Base-by-base conservation (phyloP, 2,329 filamentous ascomycete genomes). In the Acarospora socialis region DNA sequence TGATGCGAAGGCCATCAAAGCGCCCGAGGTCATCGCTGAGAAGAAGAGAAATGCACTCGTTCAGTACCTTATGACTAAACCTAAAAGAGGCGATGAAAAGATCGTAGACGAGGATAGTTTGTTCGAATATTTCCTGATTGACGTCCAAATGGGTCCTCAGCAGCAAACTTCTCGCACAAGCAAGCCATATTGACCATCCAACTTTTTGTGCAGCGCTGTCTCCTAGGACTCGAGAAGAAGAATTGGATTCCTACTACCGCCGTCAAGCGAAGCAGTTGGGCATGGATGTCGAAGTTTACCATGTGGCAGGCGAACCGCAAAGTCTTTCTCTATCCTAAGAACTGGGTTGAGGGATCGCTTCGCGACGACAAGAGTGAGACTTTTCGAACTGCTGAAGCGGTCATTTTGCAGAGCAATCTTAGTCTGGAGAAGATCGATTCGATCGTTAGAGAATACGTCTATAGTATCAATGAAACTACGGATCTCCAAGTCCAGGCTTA, bases 271-370 rank as follows among this genome's bases (percentile, higher is more conserved):
- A 21, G 33, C 9, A 15, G 35, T 7, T 52, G 50, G 52, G 29
- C 39, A 8, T 51, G 44, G 45, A 48, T 54, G 44, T 17, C 36
- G 10, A 27, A 34, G 15, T 47, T 52, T 16, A 21, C 24, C 2
- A 15, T 49, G 1, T 54, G 51, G 49, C 38, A 48, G 29, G 53
- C 49, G 1, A 48, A 50, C 31, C 38, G 46, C 0, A 46, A 53
- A 33, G 36, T 53, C 2, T 53, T 50, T 24, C 28, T 54, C 2
- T 52, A 47, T 19, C 53, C 51, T 0, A 53, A 57, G 40, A 55
- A 53, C 30, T 56, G 42, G 41, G 25, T 54, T 9, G 46, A 48
- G 0, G 45, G 51, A 0, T 29, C 34, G 0, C 38, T 56, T 4
- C 43, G 53, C 7, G 52, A 55, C 34, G 43, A 55, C 38, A 55